Evolutionary conservation across 2,329 filamentous ascomycete genomes (phyloP).

Genomic region (Lecanicillium sp.): DNA sequence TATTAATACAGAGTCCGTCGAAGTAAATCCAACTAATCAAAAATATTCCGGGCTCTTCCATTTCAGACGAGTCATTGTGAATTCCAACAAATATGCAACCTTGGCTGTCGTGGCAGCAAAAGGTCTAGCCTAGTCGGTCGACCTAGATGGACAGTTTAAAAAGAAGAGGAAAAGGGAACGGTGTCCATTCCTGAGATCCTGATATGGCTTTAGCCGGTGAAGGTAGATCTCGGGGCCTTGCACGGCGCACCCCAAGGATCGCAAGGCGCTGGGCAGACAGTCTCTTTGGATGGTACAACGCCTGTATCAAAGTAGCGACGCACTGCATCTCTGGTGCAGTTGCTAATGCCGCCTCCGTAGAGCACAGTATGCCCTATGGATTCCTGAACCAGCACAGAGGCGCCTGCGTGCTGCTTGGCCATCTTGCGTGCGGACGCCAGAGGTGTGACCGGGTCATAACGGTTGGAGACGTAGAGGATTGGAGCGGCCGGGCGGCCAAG

Average conservation of each 20-base stretch:
- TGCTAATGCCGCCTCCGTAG: slow-evolving; percentile 12
- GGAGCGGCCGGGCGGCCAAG: slow-evolving; percentile 33
- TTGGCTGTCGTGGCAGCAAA: too few relatives aligned
- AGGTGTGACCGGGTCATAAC: slow-evolving; percentile 42
- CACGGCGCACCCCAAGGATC: slow-evolving; percentile 15
- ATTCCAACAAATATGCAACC: too few relatives aligned
- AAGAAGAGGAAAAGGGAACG: too few relatives aligned
- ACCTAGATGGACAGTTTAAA: too few relatives aligned
- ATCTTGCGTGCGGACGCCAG: slow-evolving; percentile 29
- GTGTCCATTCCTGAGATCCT: too few relatives aligned
- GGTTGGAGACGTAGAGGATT: slow-evolving; percentile 37
- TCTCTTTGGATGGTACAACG: slow-evolving; percentile 21
- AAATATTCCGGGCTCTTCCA: too few relatives aligned
- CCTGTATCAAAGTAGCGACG: slow-evolving; percentile 27
- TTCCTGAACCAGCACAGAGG: slow-evolving; percentile 26
- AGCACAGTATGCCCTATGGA: slow-evolving; percentile 24
- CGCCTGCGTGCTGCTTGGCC: slow-evolving; percentile 22
- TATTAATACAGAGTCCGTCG: background rate
- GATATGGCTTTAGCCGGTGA: too few relatives aligned
- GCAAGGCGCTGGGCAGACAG: slow-evolving; percentile 19
- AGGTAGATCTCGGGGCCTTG: background rate
- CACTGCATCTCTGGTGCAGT: slow-evolving; percentile 19
- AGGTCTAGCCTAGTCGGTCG: too few relatives aligned
- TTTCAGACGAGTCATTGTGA: too few relatives aligned
- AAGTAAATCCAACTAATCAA: background rate